A percentile compares a stretch with the other conserved stretches of the same genome.
These are phyloP conservation scores for Neoboletus magnificus DNA, from an alignment of 768 basidiomycete genomes.

Conservation along the genomic window DNA sequence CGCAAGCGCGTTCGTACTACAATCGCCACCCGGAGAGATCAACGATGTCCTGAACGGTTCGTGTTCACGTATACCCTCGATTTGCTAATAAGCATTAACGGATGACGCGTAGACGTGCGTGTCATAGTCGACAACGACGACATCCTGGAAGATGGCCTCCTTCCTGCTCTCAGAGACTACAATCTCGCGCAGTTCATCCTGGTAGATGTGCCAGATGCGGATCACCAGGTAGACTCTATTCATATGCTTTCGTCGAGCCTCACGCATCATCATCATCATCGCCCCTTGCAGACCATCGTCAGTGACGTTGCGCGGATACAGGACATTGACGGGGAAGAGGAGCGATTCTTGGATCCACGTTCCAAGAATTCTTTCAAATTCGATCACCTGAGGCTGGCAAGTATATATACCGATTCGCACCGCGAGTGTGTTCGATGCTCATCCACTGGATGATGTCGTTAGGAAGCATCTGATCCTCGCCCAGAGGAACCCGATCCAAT, in stretches of 20 bases:
- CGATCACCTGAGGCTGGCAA: slow-evolving; percentile 80
- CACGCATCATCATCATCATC: neutral
- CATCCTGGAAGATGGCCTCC: slow-evolving; percentile 70
- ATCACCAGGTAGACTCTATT: slow-evolving; percentile 60
- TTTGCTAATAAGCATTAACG: neutral
- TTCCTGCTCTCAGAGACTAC: slow-evolving; percentile 78
- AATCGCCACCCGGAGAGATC: slow-evolving; percentile 94
- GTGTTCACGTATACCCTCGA: slow-evolving; percentile 3
- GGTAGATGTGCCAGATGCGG: slow-evolving; percentile 74
- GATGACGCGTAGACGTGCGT: slow-evolving; percentile 67
- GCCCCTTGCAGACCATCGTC: slow-evolving; percentile 65
- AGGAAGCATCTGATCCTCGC: slow-evolving; percentile 80
- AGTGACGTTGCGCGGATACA: slow-evolving; percentile 64
- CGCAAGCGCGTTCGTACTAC: slow-evolving; percentile 77
- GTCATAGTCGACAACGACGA: slow-evolving; percentile 86
- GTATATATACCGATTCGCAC: slow-evolving; percentile 26
- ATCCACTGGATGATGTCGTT: neutral
- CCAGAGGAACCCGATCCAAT: slow-evolving; percentile 57
- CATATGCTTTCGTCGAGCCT: neutral
- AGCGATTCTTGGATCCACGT: slow-evolving; percentile 82
- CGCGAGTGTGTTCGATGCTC: neutral
- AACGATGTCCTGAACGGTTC: slow-evolving; percentile 92
- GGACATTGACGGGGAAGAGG: slow-evolving; percentile 38
- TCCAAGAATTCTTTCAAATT: slow-evolving; percentile 76
- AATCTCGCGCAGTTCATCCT: slow-evolving; percentile 86